phyloP scores from a whole-genome alignment of 441 rosid species.

The Viola pubescens region DNA sequence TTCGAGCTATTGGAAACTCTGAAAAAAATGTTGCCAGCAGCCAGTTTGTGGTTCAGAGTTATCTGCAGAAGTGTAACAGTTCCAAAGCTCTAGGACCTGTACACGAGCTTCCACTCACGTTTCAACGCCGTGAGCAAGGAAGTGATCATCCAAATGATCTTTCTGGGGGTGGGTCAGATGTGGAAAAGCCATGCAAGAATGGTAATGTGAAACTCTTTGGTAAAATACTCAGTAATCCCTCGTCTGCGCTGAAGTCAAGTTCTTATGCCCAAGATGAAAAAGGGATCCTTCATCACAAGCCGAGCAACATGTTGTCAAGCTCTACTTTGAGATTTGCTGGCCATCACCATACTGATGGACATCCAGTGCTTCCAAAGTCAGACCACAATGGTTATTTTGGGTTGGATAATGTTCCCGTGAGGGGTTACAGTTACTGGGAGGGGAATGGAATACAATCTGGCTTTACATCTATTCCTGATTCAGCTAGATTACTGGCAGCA shows the following conservation, averaged over 20 bases:
- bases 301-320: constrained; percentile 28
- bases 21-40: constrained; percentile 24
- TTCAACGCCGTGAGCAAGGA: constrained; percentile 27
- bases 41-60: constrained; percentile 34
- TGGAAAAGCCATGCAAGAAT: constrained; percentile 45
- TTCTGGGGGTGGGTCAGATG: constrained; percentile 37
- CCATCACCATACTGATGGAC: constrained; percentile 27
- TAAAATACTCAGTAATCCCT: constrained; percentile 50
- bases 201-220: constrained; percentile 88
- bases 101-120: constrained; percentile 34
- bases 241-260: constrained; percentile 20
- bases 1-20: constrained; percentile 26
- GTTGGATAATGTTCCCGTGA: constrained; percentile 59
- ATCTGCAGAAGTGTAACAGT: constrained; percentile 50
- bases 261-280: constrained; percentile 37
- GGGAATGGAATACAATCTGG: constrained; percentile 75
- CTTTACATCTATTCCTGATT: constrained; percentile 62
- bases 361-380: constrained; percentile 29
- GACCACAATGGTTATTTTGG: constrained; percentile 37
- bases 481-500: constrained; percentile 55
- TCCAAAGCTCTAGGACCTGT: constrained; percentile 22
- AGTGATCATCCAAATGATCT: constrained; percentile 31
- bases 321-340: constrained; percentile 30
- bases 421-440: constrained; percentile 82
- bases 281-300: constrained; percentile 25